These are phyloP conservation scores for Neolentinus lepideus DNA, from an alignment of 1,284 basidiomycete genomes.

Conservation along the genomic window DNA sequence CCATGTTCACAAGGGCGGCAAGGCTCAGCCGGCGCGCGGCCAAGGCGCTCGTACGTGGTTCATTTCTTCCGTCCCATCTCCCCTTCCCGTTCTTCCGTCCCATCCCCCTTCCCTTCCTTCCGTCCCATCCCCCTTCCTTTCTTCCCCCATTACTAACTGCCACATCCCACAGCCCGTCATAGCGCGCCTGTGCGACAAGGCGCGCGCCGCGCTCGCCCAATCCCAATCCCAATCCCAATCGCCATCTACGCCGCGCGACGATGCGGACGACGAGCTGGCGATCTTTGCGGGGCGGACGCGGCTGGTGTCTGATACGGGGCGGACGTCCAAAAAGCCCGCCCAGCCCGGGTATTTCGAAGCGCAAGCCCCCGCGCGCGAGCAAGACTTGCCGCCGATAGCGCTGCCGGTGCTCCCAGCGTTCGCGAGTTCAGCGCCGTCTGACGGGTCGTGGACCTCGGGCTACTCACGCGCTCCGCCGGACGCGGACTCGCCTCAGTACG, in stretches of 20 bases:
- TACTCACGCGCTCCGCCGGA: not conserved
- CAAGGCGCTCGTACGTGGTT: slow-evolving; percentile 51
- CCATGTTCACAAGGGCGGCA: slow-evolving; percentile 55
- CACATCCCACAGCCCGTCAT: not conserved
- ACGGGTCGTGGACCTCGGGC: not conserved
- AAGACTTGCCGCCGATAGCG: not conserved
- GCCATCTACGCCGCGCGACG: not conserved
- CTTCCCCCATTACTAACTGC: too few relatives aligned
- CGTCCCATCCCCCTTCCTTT: too few relatives aligned
- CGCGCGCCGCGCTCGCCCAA: not conserved
- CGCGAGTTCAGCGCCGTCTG: not conserved
- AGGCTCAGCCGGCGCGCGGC: slow-evolving; percentile 51
- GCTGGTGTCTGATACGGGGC: not conserved
- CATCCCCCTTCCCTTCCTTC: too few relatives aligned
- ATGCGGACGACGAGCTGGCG: not conserved
- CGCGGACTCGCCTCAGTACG: not conserved
- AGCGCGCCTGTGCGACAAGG: not conserved
- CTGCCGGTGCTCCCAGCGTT: not conserved
- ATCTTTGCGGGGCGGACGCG: not conserved
- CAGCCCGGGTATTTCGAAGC: not conserved
- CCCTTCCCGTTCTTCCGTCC: not conserved
- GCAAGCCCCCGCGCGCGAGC: not conserved
- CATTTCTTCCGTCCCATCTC: not conserved
- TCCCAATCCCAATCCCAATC: not conserved
- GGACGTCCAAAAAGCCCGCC: not conserved